Conservation (phyloP, 2,329 filamentous ascomycete genomes). For the Aspergillus aculeatinus region DNA sequence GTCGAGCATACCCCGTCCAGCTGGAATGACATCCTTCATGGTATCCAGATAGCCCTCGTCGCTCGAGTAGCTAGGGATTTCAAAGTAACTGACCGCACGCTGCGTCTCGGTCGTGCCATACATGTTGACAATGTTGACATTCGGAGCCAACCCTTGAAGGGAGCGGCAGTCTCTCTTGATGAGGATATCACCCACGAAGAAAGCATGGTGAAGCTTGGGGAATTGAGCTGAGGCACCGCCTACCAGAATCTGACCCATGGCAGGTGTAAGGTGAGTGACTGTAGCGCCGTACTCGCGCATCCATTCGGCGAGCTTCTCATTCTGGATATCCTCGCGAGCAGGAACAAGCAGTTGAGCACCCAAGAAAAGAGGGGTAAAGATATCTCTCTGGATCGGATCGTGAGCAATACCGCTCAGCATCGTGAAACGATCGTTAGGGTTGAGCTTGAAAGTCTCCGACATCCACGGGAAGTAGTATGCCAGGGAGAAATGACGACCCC, state of each 20-base stretch:
- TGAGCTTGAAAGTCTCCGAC: constrained; percentile 75
- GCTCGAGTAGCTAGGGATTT: constrained; percentile 66
- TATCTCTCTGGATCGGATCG: constrained; percentile 63
- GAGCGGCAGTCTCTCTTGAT: constrained; percentile 78
- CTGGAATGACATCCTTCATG: constrained; percentile 75
- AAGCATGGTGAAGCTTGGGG: constrained; percentile 71
- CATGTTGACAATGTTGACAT: constrained; percentile 77
- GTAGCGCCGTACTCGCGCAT: constrained; percentile 72
- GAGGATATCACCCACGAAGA: constrained; percentile 90
- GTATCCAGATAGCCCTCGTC: constrained; percentile 64
- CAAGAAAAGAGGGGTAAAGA: constrained; percentile 86
- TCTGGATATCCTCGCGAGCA: constrained; percentile 76
- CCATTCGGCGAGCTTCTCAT: constrained; percentile 87
- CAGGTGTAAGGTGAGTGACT: constrained; percentile 86
- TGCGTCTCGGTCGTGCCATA: constrained; percentile 87
- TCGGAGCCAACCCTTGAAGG: constrained; percentile 73
- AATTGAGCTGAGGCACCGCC: constrained; percentile 78
- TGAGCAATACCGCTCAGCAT: constrained; percentile 80
- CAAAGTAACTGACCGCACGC: constrained; percentile 77
- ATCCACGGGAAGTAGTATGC: constrained; percentile 93
- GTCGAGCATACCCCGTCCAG: constrained; percentile 80
- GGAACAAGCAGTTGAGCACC: constrained; percentile 78
- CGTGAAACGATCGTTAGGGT: constrained; percentile 72
- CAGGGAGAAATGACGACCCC: constrained; percentile 81
- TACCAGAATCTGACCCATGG: constrained; percentile 94